These are phyloP conservation scores for Aureobasidium sp. DNA, from an alignment of 2,329 filamentous ascomycete genomes.

Conservation along the genomic window DNA sequence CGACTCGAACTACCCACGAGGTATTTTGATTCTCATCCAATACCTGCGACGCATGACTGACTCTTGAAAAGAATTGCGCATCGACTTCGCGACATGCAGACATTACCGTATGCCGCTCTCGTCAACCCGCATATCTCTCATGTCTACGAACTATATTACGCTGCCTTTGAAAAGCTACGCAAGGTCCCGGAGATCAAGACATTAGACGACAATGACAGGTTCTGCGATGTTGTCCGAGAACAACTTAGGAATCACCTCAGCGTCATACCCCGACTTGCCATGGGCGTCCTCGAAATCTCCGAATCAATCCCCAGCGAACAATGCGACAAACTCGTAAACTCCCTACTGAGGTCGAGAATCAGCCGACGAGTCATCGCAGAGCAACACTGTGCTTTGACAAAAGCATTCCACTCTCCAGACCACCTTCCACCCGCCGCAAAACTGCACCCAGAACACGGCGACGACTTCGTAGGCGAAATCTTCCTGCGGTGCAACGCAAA, in stretches of 20 bases:
- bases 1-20: constrained; percentile 86
- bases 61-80: constrained; percentile 64
- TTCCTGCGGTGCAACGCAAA: constrained; percentile 88
- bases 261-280: constrained; percentile 89
- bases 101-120: constrained; percentile 88
- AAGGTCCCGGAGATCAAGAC: constrained; percentile 76
- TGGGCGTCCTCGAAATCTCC: constrained; percentile 87
- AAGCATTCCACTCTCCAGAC: constrained; percentile 86
- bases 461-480: constrained; percentile 91
- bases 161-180: constrained; percentile 87
- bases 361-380: constrained; percentile 94
- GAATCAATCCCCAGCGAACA: constrained; percentile 72
- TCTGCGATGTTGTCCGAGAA: constrained; percentile 72
- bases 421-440: constrained; percentile 73
- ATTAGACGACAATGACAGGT: constrained; percentile 79
- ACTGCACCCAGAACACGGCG: constrained; percentile 49
- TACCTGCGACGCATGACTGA: neutral
- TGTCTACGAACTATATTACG: constrained; percentile 95
- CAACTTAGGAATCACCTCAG: constrained; percentile 83
- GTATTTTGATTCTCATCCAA: constrained; percentile 35
- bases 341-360: constrained; percentile 85
- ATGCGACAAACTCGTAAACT: constrained; percentile 93
- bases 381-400: constrained; percentile 89
- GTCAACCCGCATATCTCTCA: constrained; percentile 91
- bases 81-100: constrained; percentile 94